A percentile compares a stretch with the other conserved stretches of the same genome.
Evolutionary conservation across 2,329 filamentous ascomycete species (phyloP).

Genomic region (Daldinia sp.): DNA sequence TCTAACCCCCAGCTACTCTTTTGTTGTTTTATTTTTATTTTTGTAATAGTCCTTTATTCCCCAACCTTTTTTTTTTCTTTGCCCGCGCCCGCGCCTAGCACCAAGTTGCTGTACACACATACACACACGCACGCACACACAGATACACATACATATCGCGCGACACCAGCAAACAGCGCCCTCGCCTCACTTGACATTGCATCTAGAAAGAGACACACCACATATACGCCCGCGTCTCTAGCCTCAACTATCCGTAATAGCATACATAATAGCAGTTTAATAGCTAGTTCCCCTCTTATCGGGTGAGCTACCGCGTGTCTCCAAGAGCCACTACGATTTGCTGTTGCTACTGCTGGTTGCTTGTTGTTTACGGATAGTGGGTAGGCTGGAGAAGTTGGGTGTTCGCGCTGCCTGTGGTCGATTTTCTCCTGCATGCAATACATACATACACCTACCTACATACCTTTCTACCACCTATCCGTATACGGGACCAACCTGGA

Average conservation of each 20-base stretch:
- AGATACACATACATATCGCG: constrained; percentile 22
- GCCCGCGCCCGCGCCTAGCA: constrained; percentile 7
- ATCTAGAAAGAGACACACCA: neutral
- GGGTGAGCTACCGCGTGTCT: constrained; percentile 22
- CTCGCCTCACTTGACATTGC: constrained; percentile 29
- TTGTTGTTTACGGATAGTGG: constrained; percentile 12
- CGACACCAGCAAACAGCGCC: constrained; percentile 39
- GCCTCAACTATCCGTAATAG: constrained; percentile 13
- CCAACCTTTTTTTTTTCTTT: constrained; percentile 16
- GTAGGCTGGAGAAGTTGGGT: constrained; percentile 1
- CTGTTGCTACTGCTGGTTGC: neutral
- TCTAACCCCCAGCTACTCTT: constrained; percentile 18
- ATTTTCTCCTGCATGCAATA: constrained; percentile 37
- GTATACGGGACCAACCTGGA: constrained; percentile 10
- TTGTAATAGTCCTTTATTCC: constrained; percentile 33
- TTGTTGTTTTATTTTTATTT: constrained; percentile 26
- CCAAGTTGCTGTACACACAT: constrained; percentile 15
- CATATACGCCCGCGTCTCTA: constrained; percentile 21
- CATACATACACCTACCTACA: constrained; percentile 9
- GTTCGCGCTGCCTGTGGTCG: constrained; percentile 22
- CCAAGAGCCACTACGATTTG: constrained; percentile 9
- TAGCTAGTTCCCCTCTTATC: constrained; percentile 1
- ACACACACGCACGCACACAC: constrained; percentile 7
- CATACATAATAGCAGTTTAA: neutral
- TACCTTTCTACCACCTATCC: constrained; percentile 24